Percentiles rank a stretch among this genome's conserved stretches.
These are phyloP conservation scores for Juglanconis oblonga DNA, from an alignment of 2,329 filamentous ascomycete species.

Conservation along the genomic window DNA sequence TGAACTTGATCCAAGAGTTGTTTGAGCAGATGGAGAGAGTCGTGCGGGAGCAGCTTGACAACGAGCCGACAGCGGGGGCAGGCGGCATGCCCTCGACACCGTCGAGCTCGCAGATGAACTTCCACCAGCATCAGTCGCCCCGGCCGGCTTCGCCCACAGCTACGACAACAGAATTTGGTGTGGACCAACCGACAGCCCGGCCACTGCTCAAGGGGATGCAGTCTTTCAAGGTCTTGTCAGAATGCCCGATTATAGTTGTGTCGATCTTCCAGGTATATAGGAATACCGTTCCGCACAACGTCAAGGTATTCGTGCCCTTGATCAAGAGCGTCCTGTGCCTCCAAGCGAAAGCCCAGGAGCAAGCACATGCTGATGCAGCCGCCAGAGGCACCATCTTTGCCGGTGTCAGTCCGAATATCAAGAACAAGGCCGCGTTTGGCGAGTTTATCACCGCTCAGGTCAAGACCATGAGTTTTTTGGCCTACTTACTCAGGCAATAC, in stretches of 20 bases:
- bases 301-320: conserved; percentile 86
- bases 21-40: conserved; percentile 94
- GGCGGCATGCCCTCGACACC: conserved; percentile 65
- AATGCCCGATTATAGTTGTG: conserved; percentile 98
- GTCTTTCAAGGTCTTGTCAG: conserved; percentile 96
- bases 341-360: conserved; percentile 89
- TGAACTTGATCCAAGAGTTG: conserved; percentile 90
- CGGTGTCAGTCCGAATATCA: conserved; percentile 89
- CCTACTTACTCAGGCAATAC: conserved; percentile 87
- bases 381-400: conserved; percentile 81
- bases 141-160: conserved; percentile 86
- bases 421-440: conserved; percentile 89
- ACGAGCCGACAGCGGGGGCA: conserved; percentile 55
- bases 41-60: conserved; percentile 93
- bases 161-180: conserved; percentile 74
- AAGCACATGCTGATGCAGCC: conserved; percentile 82
- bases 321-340: conserved; percentile 88
- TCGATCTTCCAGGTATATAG: conserved; percentile 96
- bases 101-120: conserved; percentile 64
- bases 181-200: conserved; percentile 76
- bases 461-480: conserved; percentile 98
- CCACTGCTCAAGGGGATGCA: conserved; percentile 91
- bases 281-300: conserved; percentile 73
- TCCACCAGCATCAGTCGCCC: conserved; percentile 67
- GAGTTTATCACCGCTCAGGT: conserved; percentile 98